Percentiles rank a stretch among this genome's conserved stretches.
phyloP scores from a whole-genome alignment of 1,139 yeast species.

The Pichia sp. region DNA sequence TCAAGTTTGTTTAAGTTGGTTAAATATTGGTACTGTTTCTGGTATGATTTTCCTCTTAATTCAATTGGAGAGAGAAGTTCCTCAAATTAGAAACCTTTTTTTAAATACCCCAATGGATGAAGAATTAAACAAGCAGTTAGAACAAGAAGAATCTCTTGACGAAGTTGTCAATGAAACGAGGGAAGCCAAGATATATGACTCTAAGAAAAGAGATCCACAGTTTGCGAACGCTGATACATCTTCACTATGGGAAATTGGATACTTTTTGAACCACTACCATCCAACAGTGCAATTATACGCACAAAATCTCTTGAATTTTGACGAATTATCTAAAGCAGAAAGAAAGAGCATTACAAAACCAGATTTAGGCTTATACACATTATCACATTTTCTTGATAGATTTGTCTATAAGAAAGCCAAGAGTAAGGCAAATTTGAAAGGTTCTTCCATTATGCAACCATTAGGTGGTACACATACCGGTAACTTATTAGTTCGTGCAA shows the following conservation, averaged over 20 bases:
- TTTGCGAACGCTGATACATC: conserved; percentile 77
- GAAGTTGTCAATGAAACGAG: conserved; percentile 15
- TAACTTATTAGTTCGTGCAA: conserved; percentile 62
- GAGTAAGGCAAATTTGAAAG: conserved; percentile 64
- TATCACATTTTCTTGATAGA: conserved; percentile 87
- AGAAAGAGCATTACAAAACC: conserved; percentile 53
- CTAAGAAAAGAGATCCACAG: conserved; percentile 85
- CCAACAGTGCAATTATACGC: conserved; percentile 89
- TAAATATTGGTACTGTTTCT: conserved; percentile 82
- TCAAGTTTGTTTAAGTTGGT: conserved; percentile 81
- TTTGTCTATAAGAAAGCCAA: conserved; percentile 93
- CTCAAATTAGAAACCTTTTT: conserved; percentile 46
- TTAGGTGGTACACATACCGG: conserved; percentile 87
- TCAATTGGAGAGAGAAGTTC: conserved; percentile 53
- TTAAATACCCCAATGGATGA: conserved; percentile 40
- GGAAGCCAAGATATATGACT: conserved; percentile 49
- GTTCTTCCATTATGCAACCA: conserved; percentile 96
- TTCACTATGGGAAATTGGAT: conserved; percentile 80
- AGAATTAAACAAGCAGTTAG: conserved; percentile 35
- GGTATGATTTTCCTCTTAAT: conserved; percentile 78
- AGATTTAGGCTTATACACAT: conserved; percentile 80
- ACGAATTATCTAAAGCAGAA: conserved; percentile 36
- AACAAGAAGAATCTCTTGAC: conserved; percentile 27
- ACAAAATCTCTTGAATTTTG: conserved; percentile 46
- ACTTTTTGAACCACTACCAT: conserved; percentile 76